Evolutionary conservation across 2,329 filamentous ascomycete genomes (phyloP), one percentile per base, ranked within the genome.

Genomic region (Venturia aucupariae): DNA sequence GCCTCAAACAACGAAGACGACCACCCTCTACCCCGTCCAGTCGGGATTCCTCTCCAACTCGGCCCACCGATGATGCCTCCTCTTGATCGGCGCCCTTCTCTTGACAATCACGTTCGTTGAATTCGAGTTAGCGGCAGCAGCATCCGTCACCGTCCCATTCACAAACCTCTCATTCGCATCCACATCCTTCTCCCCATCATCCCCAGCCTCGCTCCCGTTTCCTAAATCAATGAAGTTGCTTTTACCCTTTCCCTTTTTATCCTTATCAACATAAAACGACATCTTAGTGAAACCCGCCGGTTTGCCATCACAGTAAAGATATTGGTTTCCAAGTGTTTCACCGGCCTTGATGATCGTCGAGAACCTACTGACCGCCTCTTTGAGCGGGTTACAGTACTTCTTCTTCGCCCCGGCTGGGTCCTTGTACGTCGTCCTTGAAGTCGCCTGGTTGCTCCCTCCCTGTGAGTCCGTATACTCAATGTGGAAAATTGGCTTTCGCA

Each of bases 401-500:
- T 62, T 62, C 61, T 22, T 62, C 22, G 61, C 39, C 1, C 7
- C 32, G 2, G 24, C 24, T n/a, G 46, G 42, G 19, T 62, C 61
- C 13, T 54, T 48, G 42, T 62, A 62, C 6, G 32, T 38, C 22
- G 44, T 44, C 13, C n/a, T 46, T 3, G 42, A 24, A 2, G 19
- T 51, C 17, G 42, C 61, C 2, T n/a, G 19, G 8, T 35, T 54
- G 17, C 11, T 30, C 22, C 22, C 35, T 19, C 22, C 59, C 3
- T n/a, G 27, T 17, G 24, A n/a, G 0, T 17, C 30, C 24, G 61
- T 35, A 38, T 90, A 90, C 75, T 90, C 88, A 67, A 90, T 88
- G 71, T 89, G 84, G 71, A 90, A 89, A 38, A 90, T 87, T 1
- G 87, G 86, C 72, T 90, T 89, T 39, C 79, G 78, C 4, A 80